Base-by-base conservation (phyloP, 1,284 basidiomycete genomes). In the Cutaneotrichosporon daszewskae region DNA sequence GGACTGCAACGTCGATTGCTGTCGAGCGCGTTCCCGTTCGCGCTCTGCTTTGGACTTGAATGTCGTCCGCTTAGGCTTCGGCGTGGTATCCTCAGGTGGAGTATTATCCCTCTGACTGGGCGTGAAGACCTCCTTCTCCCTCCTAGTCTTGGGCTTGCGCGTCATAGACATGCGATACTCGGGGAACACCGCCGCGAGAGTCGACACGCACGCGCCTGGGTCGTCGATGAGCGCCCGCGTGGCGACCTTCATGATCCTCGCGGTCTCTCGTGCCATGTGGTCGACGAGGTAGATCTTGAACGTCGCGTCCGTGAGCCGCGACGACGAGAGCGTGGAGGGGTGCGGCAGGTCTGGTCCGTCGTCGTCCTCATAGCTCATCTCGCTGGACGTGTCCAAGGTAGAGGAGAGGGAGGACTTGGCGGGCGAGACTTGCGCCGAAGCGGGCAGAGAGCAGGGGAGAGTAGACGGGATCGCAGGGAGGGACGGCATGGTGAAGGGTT, bases 231-330 rank as follows among this genome's bases (percentile, higher is more conserved):
- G 42, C 5, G 16, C 17, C 2, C 32, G 20, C 6, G 49, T 26
- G 11, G 53, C 33, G 2, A 37, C 13, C 3, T 41, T 17, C 32
- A 55, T 45, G 3, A 47, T 24, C 10, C 19, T 29, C 3, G 19
- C 14, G 10, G 47, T 55, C 25, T 55, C 54, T 9, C 59, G 55
- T 5, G 47, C 59, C 49, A 67, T 58, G 32, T 64, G 46, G 49
- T 69, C 63, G n/a, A 62, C 45, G 11, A 64, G 45, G 40, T 69
- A 69, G 29, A 51, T 58, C 13, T 59, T 59, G 57, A 63, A 69
- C 7, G 61, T 68, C 4, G 32, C 32, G 12, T 64, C 62, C 6
- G 59, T 64, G 3, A 68, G 48, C 16, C 59, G 61, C 5, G 54
- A 56, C 10, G 58, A 54, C 10, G 55, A 51, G 3, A 69, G 52